Evolutionary conservation across 2,329 filamentous ascomycete genomes (phyloP), one percentile per base, ranked within the genome.

Genomic region (Cladophialophora bantiana): DNA sequence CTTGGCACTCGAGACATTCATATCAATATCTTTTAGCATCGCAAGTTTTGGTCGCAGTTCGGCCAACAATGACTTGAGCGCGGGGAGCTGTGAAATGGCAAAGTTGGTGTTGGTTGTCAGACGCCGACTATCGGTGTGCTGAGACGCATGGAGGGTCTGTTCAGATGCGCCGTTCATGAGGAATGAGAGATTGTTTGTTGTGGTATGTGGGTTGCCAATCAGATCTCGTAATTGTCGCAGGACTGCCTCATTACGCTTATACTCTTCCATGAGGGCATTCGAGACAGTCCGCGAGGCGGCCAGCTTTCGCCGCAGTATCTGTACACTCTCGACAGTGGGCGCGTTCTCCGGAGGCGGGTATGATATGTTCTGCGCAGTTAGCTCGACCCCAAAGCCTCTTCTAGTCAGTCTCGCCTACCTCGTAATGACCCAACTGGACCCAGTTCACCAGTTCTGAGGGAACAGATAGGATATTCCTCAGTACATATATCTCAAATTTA

Each of bases 391-490:
- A n/a, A 36, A 13, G 15, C 31, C 32, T n/a, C 45, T 57, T 42
- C 10, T 31, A 20, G 9, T 36, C 35, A 45, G 26, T 45, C 42
- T n/a, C 53, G 60, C 76, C 35, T 75, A 88, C 92, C 77, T 93
- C 88, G 80, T 99, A 97, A 83, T 98, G 94, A 56, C 87, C 86
- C 70, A 99, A 82, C 61, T 90, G 84, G 70, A 98, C 89, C 88
- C 91, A 97, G 65, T 87, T 86, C 73, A 91, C 81, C 55, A 90
- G 83, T 68, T 94, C 91, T 34, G 89, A 87, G 57, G 87, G 87
- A 45, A 94, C 87, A 48, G 86, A 89, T 70, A 95, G 80, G 72
- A 94, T 91, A 76, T 97, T 97, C 71, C 93, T 85, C 82, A 99
- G 84, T 59, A 93, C 90, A 81, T 94, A 97, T 64, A 99, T 91